Evolutionary conservation across 768 basidiomycete genomes (phyloP), one percentile per base, ranked within the genome.

Genomic region (Ramaria sp.): DNA sequence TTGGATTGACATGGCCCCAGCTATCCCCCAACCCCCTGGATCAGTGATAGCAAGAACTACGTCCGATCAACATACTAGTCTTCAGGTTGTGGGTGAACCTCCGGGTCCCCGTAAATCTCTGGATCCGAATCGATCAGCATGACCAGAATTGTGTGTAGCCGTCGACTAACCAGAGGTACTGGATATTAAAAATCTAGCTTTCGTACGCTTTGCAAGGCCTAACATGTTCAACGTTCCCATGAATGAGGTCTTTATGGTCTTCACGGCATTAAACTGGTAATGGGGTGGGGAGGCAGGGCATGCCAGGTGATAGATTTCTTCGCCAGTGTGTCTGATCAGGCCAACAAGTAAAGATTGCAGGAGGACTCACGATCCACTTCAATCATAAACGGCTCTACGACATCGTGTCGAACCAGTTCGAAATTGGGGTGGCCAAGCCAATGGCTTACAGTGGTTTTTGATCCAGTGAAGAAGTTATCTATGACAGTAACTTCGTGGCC

Each of bases 371-470:
- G 93, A 72, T 99, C 96, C 61, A 93, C 95, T 70, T 99, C 96
- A 69, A 96, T 95, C 85, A 95, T 88, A 75, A 96, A 94, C 1
- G 94, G 92, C 66, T 98, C 88, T 43, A 97, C 86, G 22, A 99
- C 88, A 67, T 99, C 96, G 69, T 97, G 96, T 58, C 96, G 83
- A 62, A 98, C 91, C 73, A 99, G 77, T 72, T 98, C 95, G 64
- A 99, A 99, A 75, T 98, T 97, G 60, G 96, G 96, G 70, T 99
- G 96, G 7, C 96, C 96, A 58, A 92, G 78, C 92, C 92, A 95
- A 65, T 92, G 88, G 62, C 86, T 84, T 61, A 97, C 88, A 52
- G 93, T 95, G n/a, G 92, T 95, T 71, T 93, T 93, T 55, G 88
- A 89, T 15, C 96, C 96, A 24, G 94, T 97, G 76, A 99, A 99